phyloP scores from a whole-genome alignment of 2,329 filamentous ascomycete species.

The Mariannaea elegans region DNA sequence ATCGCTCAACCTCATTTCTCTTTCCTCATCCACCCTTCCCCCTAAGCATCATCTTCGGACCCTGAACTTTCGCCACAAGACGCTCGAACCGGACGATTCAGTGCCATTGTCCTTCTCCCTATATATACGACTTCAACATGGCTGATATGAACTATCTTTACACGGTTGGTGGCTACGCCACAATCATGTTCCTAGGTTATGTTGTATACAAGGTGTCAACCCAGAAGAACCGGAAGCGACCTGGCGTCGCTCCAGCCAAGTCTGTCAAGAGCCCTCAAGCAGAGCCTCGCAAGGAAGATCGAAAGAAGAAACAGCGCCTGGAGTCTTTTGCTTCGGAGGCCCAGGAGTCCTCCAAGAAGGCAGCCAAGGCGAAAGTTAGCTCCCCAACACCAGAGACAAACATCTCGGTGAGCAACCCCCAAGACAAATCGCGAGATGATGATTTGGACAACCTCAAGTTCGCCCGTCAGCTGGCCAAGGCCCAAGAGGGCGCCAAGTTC shows the following conservation, averaged over 20 bases:
- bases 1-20: slow-evolving; percentile 7
- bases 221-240: slow-evolving; percentile 45
- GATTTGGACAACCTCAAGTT: slow-evolving; percentile 78
- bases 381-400: slow-evolving; percentile 39
- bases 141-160: slow-evolving; percentile 49
- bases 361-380: slow-evolving; percentile 52
- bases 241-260: slow-evolving; percentile 40
- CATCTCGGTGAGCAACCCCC: slow-evolving; percentile 41
- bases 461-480: slow-evolving; percentile 75
- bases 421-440: slow-evolving; percentile 61
- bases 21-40: slow-evolving; percentile 11
- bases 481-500: slow-evolving; percentile 74
- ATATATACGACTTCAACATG: slow-evolving; percentile 38
- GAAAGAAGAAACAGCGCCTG: slow-evolving; percentile 57
- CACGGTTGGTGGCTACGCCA: slow-evolving; percentile 49
- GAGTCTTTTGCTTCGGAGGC: slow-evolving; percentile 51
- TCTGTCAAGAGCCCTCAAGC: slow-evolving; percentile 40
- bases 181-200: slow-evolving; percentile 49
- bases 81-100: slow-evolving; percentile 14
- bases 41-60: slow-evolving; percentile 23
- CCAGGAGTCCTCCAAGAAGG: slow-evolving; percentile 45
- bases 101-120: not conserved
- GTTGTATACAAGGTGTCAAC: slow-evolving; percentile 48
- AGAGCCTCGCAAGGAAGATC: slow-evolving; percentile 52
- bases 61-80: slow-evolving; percentile 26